Evolutionary conservation across 1,284 basidiomycete genomes (phyloP), one percentile per base, ranked within the genome.

Genomic region (Tranzscheliella williamsii): DNA sequence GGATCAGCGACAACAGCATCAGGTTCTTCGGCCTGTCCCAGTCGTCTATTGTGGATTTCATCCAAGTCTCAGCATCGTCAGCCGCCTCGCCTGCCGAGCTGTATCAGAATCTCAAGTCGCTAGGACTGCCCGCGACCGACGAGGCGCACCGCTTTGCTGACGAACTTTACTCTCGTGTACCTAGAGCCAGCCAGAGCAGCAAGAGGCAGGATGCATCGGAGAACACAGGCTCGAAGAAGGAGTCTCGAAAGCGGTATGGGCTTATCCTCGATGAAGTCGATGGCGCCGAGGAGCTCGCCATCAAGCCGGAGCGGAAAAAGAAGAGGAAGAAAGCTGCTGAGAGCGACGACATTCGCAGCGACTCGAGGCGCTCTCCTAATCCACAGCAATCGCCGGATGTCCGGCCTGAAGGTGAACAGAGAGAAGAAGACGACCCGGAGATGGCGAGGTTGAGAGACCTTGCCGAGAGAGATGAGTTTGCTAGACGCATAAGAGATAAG

Each of bases 391-490:
- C 49, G 6, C 21, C 47, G 30, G n/a, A n/a, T n/a, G n/a, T n/a
- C n/a, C n/a, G n/a, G n/a, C 34, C 23, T 23, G 33, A 22, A 44
- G 17, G 38, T 5, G 24, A 7, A 8, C 18, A 8, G 9, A 33
- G 63, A 64, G 39, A 60, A 41, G 27, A 65, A 40, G 33, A 79
- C 52, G 86, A 88, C 50, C 79, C 81, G 18, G 15, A 33, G 32
- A 33, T 33, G 5, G 88, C 92, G 72, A 82, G 90, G 21, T 54
- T 86, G 42, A 84, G 87, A 71, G 94, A 98, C 70, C 63, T 90
- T 12, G 83, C 84, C 48, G 94, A 96, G 61, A 83, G 94, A 52
- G 94, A 98, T 77, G 92, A 88, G 26, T 96, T 97, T 70, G 89
- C 94, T 0, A 86, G 90, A 62, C 86, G 94, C 5, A 85, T 97